Percentiles rank a stretch among this genome's conserved stretches.
Conservation (phyloP, 495 filamentous ascomycete species). For the Xylaria intraflava region DNA sequence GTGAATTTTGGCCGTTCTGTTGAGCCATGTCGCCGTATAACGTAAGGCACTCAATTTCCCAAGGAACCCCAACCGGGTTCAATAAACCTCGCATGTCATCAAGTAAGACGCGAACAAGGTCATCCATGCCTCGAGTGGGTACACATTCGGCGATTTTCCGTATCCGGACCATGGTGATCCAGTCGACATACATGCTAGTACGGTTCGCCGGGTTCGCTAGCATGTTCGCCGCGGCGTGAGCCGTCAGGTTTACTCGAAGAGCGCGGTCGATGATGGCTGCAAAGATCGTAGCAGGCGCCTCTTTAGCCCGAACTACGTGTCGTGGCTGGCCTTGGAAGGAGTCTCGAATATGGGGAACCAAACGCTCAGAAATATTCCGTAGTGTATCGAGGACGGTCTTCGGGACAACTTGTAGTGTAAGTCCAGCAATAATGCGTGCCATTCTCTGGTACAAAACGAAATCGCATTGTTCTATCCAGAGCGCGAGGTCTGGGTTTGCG, state of each 20-base stretch:
- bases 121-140: conserved; percentile 58
- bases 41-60: conserved; percentile 48
- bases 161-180: conserved; percentile 71
- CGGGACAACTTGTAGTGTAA: conserved; percentile 85
- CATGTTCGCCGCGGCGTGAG: conserved; percentile 76
- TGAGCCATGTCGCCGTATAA: conserved; percentile 47
- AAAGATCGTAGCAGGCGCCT: conserved; percentile 84
- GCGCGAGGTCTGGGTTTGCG: conserved; percentile 68
- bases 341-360: conserved; percentile 68
- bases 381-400: conserved; percentile 75
- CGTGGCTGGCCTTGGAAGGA: conserved; percentile 74
- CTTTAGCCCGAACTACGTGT: conserved; percentile 78
- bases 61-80: conserved; percentile 50
- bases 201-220: conserved; percentile 65
- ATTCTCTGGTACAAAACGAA: conserved; percentile 93
- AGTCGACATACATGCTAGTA: conserved; percentile 90
- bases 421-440: conserved; percentile 77
- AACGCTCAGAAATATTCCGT: conserved; percentile 69
- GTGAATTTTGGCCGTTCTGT: conserved; percentile 30
- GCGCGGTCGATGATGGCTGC: conserved; percentile 75
- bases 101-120: conserved; percentile 62
- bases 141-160: conserved; percentile 56
- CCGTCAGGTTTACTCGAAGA: conserved; percentile 83
- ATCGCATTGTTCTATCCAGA: conserved; percentile 93
- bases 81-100: conserved; percentile 68